Evolutionary conservation across 305 asterid genomes (phyloP), one percentile per base, ranked within the genome.

Genomic region (Fraxinus nigra): DNA sequence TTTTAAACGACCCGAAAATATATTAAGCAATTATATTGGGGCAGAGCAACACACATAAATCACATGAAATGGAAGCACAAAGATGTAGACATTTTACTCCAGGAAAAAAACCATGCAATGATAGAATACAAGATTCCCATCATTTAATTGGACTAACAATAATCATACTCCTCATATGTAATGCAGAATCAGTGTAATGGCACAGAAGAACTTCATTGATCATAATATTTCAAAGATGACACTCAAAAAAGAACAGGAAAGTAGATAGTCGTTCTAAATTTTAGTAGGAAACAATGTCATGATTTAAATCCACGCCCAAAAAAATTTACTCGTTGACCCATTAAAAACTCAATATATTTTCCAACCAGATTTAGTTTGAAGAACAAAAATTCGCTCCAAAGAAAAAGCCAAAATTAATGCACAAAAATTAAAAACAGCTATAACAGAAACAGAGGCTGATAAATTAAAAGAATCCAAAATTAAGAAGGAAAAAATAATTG

Each of bases 1-100:
- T 75, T 54, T 72, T 80, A 80, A 82, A 87, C 80, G 30, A 72
- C 73, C 82, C 72, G 28, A 81, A 51, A 10, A n/a, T 26, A 48
- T 8, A 32, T 37, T 54, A 32, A 40, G 63, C 28, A 63, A 24
- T 28, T 82, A 18, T 59, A 69, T 33, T 28, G 46, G 33, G 51
- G 56, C 67, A 2, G 43, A 83, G 14, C 32, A 6, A 56, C 72
- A 51, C 35, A 80, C 40, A 72, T 18, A 43, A 78, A 65, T 54
- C 76, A 65, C 70, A 72, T 46, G n/a, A 78, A 72, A 26, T 34
- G 33, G 51, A 80, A 78, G 75, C 79, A 37, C 43, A 48, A 33
- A 59, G 56, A 59, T 81, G 73, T 28, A 5, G 82, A 4, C 33
- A 38, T 61, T 40, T 30, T 70, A 59, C 33, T 82, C 48, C 16